Percentiles rank a stretch among this genome's conserved stretches.
Evolutionary conservation across 2,329 filamentous ascomycete species (phyloP).

Genomic region (Alternaria sp.): DNA sequence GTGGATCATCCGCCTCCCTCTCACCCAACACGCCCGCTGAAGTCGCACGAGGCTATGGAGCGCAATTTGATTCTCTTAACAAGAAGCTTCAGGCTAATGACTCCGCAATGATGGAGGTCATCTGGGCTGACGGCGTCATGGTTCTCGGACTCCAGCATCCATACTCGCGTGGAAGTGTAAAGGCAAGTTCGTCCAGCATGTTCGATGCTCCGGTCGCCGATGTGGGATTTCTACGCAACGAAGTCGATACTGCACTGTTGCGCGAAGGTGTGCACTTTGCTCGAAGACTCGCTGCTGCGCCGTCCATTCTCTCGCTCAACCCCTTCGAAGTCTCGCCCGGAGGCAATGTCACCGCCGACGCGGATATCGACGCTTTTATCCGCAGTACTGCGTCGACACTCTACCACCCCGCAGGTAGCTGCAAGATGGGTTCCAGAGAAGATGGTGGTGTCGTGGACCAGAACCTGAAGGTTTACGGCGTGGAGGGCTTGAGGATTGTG

Average conservation of each 20-base stretch:
- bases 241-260: slow-evolving; percentile 29
- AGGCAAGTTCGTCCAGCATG: slow-evolving; percentile 26
- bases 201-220: slow-evolving; percentile 38
- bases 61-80: slow-evolving; percentile 26
- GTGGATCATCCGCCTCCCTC: slow-evolving; percentile 25
- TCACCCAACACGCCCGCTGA: slow-evolving; percentile 22
- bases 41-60: slow-evolving; percentile 28
- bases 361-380: slow-evolving; percentile 28
- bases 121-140: slow-evolving; percentile 29
- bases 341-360: slow-evolving; percentile 27
- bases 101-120: slow-evolving; percentile 30
- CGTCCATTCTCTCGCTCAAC: slow-evolving; percentile 24
- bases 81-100: slow-evolving; percentile 26
- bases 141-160: slow-evolving; percentile 34
- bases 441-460: slow-evolving; percentile 40
- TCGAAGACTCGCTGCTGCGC: slow-evolving; percentile 20
- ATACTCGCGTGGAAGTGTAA: slow-evolving; percentile 36
- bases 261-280: slow-evolving; percentile 34
- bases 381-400: slow-evolving; percentile 23
- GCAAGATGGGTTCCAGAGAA: slow-evolving; percentile 36
- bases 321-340: slow-evolving; percentile 34
- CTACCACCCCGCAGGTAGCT: slow-evolving; percentile 39
- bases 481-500: slow-evolving; percentile 28
- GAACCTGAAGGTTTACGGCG: slow-evolving; percentile 37
- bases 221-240: slow-evolving; percentile 34